Base-by-base conservation (phyloP, 2,329 filamentous ascomycete genomes). In the Pseudogymnoascus sp. region DNA sequence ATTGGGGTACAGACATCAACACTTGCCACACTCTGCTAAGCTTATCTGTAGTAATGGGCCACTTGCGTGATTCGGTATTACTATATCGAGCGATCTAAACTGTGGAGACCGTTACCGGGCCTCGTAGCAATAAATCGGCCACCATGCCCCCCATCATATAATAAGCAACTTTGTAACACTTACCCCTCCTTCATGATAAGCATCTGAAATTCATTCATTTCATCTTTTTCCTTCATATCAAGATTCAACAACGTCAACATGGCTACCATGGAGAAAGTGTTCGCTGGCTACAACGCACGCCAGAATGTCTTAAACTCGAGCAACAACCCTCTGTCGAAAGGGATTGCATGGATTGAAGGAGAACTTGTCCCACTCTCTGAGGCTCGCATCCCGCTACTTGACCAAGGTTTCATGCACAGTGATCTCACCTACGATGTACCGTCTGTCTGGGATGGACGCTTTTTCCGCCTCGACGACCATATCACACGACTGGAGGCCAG, bases 381-480 rank as follows among this genome's bases (percentile, higher is more conserved):
- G 48, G 78, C 78, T 1, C 72, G 72, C n/a, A 78, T 80, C 15
- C 78, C 78, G 1, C 66, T 80, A 0, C 64, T 77, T 0, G 78
- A 81, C 62, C 74, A 81, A 67, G 78, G 78, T 15, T 81, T 81
- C 66, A 66, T 80, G 64, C 77, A 77, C 65, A 75, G 77, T 67
- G 78, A 80, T 48, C 65, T 80, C 1, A 80, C 78, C 1, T 80
- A 80, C 65, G 78, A 80, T 56, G 78, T 80, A 0, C 76, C 77
- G 0, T 67, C 77, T 0, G 75, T 79, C 23, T 80, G 78, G 78
- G 76, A 79, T 55, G 76, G 77, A 0, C 75, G 75, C 1, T 77
- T 77, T 65, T 80, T 80, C 69, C 77, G 78, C 0, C 74, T 80
- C 0, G 75, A 79, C 41, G 76, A 80, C 59, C 78, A 80, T 62